Percentiles rank a stretch among this genome's conserved stretches.
Evolutionary conservation across 345 rosid species (phyloP).

Genomic region (Bretschneidera sinensis): DNA sequence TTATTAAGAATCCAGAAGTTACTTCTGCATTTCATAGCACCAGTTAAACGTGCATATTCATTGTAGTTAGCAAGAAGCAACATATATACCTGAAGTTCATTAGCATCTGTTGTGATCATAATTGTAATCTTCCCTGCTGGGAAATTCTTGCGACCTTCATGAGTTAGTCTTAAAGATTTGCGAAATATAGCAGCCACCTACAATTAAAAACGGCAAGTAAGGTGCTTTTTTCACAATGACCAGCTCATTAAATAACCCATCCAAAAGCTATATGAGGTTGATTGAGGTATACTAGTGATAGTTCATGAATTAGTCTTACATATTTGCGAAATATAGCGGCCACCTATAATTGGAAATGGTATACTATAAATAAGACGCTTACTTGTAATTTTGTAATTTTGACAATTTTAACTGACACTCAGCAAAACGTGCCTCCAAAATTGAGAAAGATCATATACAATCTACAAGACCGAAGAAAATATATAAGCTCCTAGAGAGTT

Average conservation of each 20-base stretch:
- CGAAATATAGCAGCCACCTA: constrained; percentile 95
- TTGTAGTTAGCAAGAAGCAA: not conserved
- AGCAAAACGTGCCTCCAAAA: constrained; percentile 77
- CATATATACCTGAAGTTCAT: constrained; percentile 84
- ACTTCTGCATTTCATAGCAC: not conserved
- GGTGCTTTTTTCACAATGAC: constrained; percentile 8
- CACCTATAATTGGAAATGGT: too few relatives aligned
- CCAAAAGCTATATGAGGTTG: constrained; percentile 3
- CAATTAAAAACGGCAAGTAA: constrained; percentile 11
- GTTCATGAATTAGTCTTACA: too few relatives aligned
- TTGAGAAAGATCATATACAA: constrained; percentile 77
- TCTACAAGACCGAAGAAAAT: constrained; percentile 46
- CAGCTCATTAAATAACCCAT: constrained; percentile 4
- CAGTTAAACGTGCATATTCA: not conserved
- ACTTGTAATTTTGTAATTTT: too few relatives aligned
- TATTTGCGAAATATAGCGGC: too few relatives aligned
- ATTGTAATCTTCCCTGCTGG: constrained; percentile 87
- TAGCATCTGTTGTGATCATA: constrained; percentile 95
- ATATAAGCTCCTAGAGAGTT: constrained; percentile 21
- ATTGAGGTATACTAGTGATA: too few relatives aligned
- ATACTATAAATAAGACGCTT: too few relatives aligned
- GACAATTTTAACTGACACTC: too few relatives aligned
- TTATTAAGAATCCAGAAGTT: not conserved
- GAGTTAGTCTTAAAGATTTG: constrained; percentile 78
- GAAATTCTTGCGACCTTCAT: constrained; percentile 79